Percentiles rank a stretch among this genome's conserved stretches.
Evolutionary conservation across 306 rosid genomes (phyloP).

Genomic region (Aeschynomene evenia): DNA sequence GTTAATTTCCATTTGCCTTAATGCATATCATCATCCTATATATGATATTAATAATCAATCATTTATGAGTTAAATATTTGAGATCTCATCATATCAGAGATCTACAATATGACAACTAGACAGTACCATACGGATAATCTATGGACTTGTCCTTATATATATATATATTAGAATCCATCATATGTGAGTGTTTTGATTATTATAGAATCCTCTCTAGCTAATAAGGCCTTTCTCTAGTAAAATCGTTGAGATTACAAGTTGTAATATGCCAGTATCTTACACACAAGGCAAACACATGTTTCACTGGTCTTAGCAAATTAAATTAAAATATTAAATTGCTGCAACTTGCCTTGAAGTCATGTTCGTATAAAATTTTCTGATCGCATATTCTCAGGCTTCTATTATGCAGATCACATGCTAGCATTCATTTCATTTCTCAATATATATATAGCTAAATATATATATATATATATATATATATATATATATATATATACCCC

Average conservation of each 20-base stretch:
- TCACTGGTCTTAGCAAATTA: background rate
- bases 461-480: too few species aligned
- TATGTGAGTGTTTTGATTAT: background rate
- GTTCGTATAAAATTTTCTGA: conserved; percentile 7
- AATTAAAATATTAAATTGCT: background rate
- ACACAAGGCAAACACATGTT: conserved; percentile 3
- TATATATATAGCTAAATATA: too few species aligned
- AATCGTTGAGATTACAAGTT: background rate
- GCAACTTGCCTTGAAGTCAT: conserved; percentile 17
- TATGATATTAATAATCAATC: background rate
- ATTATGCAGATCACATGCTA: conserved; percentile 32
- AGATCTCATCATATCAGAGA: background rate
- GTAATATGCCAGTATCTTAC: background rate
- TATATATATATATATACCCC: background rate
- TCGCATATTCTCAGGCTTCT: conserved; percentile 18
- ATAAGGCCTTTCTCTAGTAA: background rate
- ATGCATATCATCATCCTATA: background rate
- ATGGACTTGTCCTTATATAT: background rate
- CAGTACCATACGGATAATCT: conserved; percentile 5
- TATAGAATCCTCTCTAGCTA: background rate
- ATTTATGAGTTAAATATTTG: background rate
- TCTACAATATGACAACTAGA: background rate
- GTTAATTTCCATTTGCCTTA: background rate
- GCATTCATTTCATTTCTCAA: conserved; percentile 12
- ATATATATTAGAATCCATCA: background rate